Evolutionary conservation across 2,329 filamentous ascomycete species (phyloP), one percentile per base, ranked within the genome.

Genomic region (Acephala macrosclerotiorum): DNA sequence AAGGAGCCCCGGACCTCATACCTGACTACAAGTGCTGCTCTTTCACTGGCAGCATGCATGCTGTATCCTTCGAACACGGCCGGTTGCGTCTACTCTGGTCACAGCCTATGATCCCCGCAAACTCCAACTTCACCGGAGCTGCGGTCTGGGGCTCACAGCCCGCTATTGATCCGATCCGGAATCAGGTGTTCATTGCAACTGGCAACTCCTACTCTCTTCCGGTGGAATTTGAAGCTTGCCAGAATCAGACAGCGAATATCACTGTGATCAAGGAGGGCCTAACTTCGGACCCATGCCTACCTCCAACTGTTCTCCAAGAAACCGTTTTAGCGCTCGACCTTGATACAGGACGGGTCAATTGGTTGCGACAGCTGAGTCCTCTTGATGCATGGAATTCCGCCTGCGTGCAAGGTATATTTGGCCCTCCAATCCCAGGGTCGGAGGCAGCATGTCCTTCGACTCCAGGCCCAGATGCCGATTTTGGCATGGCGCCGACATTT

Each of bases 161-260:
- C 18, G 38, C 38, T 14, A 42, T 42, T n/a, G 38, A 42, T 42
- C 38, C 38, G 12, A 42, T 42, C 56, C 29, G 29, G 16, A 57
- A 36, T 18, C 53, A 57, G 53, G 53, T 57, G 12, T 57, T 57
- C 29, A 12, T 57, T 36, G 53, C 25, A 11, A 57, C 53, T 14
- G 53, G 53, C 4, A 57, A 57, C 16, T 14, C 29, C 53, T 57
- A 57, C 53, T 33, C 53, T 36, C 4, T 57, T 33, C 53, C 53
- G 11, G 53, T 25, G 29, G 25, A 33, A 20, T 35, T 57, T n/a
- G 9, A 33, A 33, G 25, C 53, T 36, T 57, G 53, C n/a, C 38
- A 42, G 38, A 42, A 42, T n/a, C 29, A 59, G 8, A 70, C 69
- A n/a, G 53, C 53, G 53, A 57, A 36, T 36, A 57, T 42, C 38